Evolutionary conservation across 139 green algal genomes (phyloP).

Genomic region (Diplosphaera chodatii): DNA sequence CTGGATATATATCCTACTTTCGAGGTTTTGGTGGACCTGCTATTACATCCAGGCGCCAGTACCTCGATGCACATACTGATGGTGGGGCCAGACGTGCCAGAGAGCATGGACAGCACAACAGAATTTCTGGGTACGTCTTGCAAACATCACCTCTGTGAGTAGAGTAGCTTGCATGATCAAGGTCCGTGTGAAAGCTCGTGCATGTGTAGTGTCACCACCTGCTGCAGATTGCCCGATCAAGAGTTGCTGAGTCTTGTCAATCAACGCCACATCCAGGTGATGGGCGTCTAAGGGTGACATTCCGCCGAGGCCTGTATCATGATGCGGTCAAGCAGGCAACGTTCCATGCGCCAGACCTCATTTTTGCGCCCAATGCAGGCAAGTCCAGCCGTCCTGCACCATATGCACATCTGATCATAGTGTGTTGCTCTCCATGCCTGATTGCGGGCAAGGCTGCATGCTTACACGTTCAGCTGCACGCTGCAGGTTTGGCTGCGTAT

Average conservation of each 20-base stretch:
- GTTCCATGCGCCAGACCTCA: background rate
- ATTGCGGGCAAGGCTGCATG: no score
- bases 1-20: background rate
- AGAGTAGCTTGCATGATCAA: no score
- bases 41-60: background rate
- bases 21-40: background rate
- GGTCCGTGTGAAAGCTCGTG: no score
- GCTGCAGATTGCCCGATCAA: no score
- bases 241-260: no score
- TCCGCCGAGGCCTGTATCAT: background rate
- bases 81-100: background rate
- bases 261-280: background rate
- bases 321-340: background rate
- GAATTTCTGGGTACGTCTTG: background rate
- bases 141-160: no score
- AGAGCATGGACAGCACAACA: background rate
- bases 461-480: background rate
- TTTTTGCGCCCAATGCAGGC: background rate
- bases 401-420: no score
- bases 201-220: no score
- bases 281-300: background rate
- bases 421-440: no score
- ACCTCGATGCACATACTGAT: background rate
- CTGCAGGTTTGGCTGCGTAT: constrained; percentile 18
- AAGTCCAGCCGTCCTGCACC: background rate